These are phyloP conservation scores for Kodamaea derodonti DNA, from an alignment of 1,139 yeast genomes.

Conservation along the genomic window DNA sequence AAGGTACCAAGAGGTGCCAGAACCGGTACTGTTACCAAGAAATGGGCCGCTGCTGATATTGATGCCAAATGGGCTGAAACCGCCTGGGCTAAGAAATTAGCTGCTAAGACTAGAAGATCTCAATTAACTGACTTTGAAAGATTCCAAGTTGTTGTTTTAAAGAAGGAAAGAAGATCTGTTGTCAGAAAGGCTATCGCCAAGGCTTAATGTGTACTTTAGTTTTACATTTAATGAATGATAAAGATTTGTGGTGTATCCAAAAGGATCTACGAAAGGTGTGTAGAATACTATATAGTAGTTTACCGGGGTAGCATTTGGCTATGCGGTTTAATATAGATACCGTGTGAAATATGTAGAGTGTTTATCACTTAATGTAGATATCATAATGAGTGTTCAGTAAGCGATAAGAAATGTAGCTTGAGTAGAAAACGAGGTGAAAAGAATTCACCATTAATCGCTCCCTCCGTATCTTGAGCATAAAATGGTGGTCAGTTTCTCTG, in stretches of 20 bases:
- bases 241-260: neutral
- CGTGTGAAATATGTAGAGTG: neutral
- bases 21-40: slow-evolving; percentile 80
- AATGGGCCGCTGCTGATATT: slow-evolving; percentile 90
- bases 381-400: neutral
- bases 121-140: slow-evolving; percentile 96
- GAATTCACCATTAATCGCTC: too few relatives aligned
- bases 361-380: neutral
- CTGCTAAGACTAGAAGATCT: slow-evolving; percentile 89
- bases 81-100: slow-evolving; percentile 97
- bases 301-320: too few relatives aligned
- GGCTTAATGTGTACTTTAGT: slow-evolving; percentile 15
- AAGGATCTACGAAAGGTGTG: neutral
- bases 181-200: slow-evolving; percentile 64
- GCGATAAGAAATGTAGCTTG: neutral
- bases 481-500: too few relatives aligned
- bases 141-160: slow-evolving; percentile 97
- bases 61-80: slow-evolving; percentile 90
- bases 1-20: slow-evolving; percentile 93
- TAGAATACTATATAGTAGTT: neutral
- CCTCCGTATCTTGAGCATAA: too few relatives aligned
- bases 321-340: neutral
- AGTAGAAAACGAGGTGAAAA: too few relatives aligned
- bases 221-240: slow-evolving; percentile 9
- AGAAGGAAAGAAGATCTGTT: slow-evolving; percentile 95